phyloP scores from a whole-genome alignment of 495 filamentous ascomycete species.

The Margaritispora aquatica region DNA sequence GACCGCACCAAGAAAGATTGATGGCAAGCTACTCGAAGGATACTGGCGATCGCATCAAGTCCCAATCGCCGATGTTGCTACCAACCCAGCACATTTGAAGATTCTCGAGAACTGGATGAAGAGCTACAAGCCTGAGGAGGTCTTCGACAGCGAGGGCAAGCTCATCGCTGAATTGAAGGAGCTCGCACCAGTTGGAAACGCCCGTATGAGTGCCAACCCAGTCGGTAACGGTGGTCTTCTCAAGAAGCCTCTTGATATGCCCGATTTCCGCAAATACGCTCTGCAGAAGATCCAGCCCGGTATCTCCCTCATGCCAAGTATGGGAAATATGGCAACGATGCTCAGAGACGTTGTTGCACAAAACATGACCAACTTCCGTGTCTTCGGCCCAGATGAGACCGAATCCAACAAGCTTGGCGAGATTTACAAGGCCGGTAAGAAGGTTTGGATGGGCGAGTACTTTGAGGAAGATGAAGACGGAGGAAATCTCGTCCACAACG shows the following conservation, averaged over 20 bases:
- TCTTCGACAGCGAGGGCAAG: conserved; percentile 53
- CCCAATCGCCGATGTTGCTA: conserved; percentile 56
- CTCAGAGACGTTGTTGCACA: conserved; percentile 53
- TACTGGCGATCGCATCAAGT: conserved; percentile 72
- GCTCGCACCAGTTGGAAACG: conserved; percentile 52
- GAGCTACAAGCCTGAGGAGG: conserved; percentile 58
- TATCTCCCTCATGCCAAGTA: conserved; percentile 44
- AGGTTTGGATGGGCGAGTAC: conserved; percentile 71
- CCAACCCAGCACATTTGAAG: conserved; percentile 54
- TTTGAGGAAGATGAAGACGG: conserved; percentile 65
- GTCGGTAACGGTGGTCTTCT: conserved; percentile 62
- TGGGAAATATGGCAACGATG: conserved; percentile 58
- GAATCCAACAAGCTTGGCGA: conserved; percentile 66
- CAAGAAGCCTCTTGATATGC: conserved; percentile 54
- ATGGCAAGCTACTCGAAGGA: conserved; percentile 57
- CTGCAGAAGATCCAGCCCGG: conserved; percentile 48
- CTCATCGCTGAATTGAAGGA: conserved; percentile 52
- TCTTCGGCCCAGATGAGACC: conserved; percentile 72
- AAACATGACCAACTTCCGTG: conserved; percentile 59
- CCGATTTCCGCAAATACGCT: conserved; percentile 57
- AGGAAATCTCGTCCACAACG: conserved; percentile 55
- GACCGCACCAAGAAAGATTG: conserved; percentile 60
- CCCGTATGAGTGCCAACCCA: conserved; percentile 67
- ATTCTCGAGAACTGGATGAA: conserved; percentile 64
- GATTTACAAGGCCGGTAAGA: conserved; percentile 64